Conservation (phyloP, 176 grass and related monocot genomes). For the Puya raimondii region DNA sequence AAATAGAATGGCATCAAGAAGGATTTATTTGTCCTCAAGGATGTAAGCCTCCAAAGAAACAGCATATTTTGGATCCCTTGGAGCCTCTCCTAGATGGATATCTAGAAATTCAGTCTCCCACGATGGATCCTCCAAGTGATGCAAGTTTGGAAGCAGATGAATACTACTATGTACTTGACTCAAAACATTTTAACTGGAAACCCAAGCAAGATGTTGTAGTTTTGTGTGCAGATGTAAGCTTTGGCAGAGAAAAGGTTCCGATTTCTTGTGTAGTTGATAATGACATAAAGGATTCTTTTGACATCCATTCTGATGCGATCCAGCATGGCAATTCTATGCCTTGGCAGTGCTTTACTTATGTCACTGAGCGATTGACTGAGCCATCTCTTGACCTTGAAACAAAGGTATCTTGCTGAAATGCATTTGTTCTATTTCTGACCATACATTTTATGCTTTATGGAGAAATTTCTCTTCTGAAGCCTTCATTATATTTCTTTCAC, state of each 20-base stretch:
- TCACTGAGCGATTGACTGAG: constrained; percentile 55
- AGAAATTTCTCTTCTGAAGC: background rate
- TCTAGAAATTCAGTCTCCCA: constrained; percentile 13
- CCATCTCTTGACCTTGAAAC: constrained; percentile 44
- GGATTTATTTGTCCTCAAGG: constrained; percentile 76
- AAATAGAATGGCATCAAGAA: constrained; percentile 84
- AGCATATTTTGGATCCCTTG: constrained; percentile 42
- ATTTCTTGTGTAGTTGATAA: constrained; percentile 63
- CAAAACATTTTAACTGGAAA: constrained; percentile 56
- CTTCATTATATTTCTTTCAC: background rate
- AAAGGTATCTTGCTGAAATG: constrained; percentile 45
- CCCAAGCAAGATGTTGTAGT: constrained; percentile 43
- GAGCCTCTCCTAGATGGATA: constrained; percentile 22
- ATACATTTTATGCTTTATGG: background rate
- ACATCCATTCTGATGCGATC: constrained; percentile 28
- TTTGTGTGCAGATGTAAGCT: constrained; percentile 87
- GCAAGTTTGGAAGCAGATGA: constrained; percentile 54
- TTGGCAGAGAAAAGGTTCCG: constrained; percentile 63
- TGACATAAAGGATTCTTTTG: constrained; percentile 47
- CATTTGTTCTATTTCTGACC: constrained; percentile 5
- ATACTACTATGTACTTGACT: constrained; percentile 74
- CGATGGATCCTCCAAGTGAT: constrained; percentile 24
- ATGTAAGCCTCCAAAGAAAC: constrained; percentile 41
- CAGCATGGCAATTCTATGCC: constrained; percentile 36
- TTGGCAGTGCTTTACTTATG: constrained; percentile 72